These are phyloP conservation scores for Penicillium sclerotiorum DNA, from an alignment of 2,329 filamentous ascomycete genomes.

Conservation along the genomic window DNA sequence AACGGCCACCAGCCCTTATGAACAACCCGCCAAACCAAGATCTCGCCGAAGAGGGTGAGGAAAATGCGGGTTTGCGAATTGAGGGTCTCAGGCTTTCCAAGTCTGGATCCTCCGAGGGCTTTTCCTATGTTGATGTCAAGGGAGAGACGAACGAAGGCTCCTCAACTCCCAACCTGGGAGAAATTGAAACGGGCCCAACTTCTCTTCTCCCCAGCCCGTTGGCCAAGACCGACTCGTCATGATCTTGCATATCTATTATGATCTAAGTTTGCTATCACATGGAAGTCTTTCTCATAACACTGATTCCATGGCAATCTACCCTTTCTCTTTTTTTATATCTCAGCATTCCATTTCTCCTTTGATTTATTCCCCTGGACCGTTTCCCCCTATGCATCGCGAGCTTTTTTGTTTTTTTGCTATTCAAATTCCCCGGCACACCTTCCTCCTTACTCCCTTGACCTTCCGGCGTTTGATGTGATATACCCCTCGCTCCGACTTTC, in stretches of 20 bases:
- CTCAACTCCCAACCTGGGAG: conserved; percentile 26
- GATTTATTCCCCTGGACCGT: background rate
- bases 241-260: conserved; percentile 7
- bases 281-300: no score
- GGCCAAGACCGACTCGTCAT: conserved; percentile 26
- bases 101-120: conserved; percentile 16
- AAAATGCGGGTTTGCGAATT: conserved; percentile 27
- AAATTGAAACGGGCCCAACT: conserved; percentile 27
- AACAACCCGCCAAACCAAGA: conserved; percentile 44
- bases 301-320: no score
- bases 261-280: background rate
- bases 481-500: conserved; percentile 39
- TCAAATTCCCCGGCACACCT: conserved; percentile 5
- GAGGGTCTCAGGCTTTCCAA: conserved; percentile 38
- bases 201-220: conserved; percentile 33
- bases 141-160: conserved; percentile 7
- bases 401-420: conserved; percentile 7
- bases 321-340: background rate
- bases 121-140: conserved; percentile 20
- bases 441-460: conserved; percentile 1
- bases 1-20: conserved; percentile 88
- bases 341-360: background rate
- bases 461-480: conserved; percentile 44
- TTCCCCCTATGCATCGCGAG: conserved; percentile 9
- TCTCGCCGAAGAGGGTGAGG: conserved; percentile 27